Conservation (phyloP, 106 monocot species). For the Posidonia australis region DNA sequence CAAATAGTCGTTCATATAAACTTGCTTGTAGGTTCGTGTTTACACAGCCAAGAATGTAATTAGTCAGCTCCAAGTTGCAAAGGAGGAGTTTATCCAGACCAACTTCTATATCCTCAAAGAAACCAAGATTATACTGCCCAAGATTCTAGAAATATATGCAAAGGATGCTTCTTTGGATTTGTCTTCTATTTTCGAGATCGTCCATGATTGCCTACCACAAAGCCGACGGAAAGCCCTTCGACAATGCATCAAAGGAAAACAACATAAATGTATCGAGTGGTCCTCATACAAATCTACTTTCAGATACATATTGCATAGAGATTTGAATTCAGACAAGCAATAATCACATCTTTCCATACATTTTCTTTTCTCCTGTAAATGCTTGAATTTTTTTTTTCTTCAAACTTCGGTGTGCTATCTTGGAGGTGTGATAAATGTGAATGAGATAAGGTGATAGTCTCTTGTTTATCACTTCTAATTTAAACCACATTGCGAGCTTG, state of each 20-base stretch:
- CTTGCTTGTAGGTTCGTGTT: constrained; percentile 41
- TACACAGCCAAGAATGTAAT: constrained; percentile 51
- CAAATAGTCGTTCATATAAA: background rate
- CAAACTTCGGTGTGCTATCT: too few species aligned
- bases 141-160: constrained; percentile 44
- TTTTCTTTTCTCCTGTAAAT: too few species aligned
- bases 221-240: constrained; percentile 21
- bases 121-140: constrained; percentile 46
- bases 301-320: constrained; percentile 69
- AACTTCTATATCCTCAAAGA: constrained; percentile 32
- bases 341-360: background rate
- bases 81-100: constrained; percentile 45
- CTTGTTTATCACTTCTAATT: too few species aligned
- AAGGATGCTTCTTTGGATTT: constrained; percentile 52
- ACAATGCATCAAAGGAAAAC: constrained; percentile 20
- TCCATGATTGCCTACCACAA: constrained; percentile 41
- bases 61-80: constrained; percentile 43
- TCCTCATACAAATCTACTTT: constrained; percentile 55
- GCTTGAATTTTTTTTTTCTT: too few species aligned
- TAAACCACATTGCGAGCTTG: too few species aligned
- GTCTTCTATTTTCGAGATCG: constrained; percentile 33
- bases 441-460: too few species aligned
- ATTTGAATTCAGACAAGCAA: constrained; percentile 30
- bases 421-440: too few species aligned
- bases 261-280: constrained; percentile 49